Evolutionary conservation across 805 yeast genomes (phyloP).

Genomic region (Wickerhamiella australiensis): DNA sequence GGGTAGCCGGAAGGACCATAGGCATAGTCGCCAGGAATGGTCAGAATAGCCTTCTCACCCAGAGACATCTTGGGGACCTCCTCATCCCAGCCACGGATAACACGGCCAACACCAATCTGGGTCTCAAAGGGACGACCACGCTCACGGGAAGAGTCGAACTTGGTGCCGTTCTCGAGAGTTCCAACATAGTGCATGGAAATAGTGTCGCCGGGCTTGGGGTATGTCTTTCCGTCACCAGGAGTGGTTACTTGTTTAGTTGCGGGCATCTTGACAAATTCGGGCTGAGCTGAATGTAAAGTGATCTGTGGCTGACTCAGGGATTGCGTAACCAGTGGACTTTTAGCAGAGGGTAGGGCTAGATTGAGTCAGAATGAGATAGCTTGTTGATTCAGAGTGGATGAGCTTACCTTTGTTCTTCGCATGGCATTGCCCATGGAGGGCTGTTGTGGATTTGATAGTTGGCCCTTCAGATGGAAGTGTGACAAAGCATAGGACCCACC

Average conservation of each 20-base stretch:
- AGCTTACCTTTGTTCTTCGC: no score
- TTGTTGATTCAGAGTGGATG: no score
- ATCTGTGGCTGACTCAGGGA: neutral
- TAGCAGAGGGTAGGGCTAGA: neutral
- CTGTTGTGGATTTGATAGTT: no score
- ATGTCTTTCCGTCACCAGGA: slow-evolving; percentile 68
- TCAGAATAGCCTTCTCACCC: slow-evolving; percentile 85
- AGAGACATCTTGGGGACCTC: slow-evolving; percentile 85
- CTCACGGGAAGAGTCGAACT: slow-evolving; percentile 90
- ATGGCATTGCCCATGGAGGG: no score
- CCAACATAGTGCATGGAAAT: slow-evolving; percentile 95
- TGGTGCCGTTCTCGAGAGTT: slow-evolving; percentile 87
- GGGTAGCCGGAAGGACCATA: slow-evolving; percentile 95
- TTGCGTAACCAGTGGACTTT: neutral
- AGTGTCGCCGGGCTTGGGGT: slow-evolving; percentile 76
- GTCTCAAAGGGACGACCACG: slow-evolving; percentile 94
- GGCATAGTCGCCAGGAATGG: slow-evolving; percentile 87
- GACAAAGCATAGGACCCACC: no score
- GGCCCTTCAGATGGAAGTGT: no score
- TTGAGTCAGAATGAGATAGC: no score
- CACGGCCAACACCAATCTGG: slow-evolving; percentile 90
- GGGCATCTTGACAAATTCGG: slow-evolving; percentile 25
- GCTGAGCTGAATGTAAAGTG: neutral
- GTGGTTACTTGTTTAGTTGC: slow-evolving; percentile 29
- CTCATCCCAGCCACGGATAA: slow-evolving; percentile 93